These are phyloP conservation scores for Sclerotinia trifoliorum DNA, from an alignment of 2,329 filamentous ascomycete genomes.

Conservation along the genomic window DNA sequence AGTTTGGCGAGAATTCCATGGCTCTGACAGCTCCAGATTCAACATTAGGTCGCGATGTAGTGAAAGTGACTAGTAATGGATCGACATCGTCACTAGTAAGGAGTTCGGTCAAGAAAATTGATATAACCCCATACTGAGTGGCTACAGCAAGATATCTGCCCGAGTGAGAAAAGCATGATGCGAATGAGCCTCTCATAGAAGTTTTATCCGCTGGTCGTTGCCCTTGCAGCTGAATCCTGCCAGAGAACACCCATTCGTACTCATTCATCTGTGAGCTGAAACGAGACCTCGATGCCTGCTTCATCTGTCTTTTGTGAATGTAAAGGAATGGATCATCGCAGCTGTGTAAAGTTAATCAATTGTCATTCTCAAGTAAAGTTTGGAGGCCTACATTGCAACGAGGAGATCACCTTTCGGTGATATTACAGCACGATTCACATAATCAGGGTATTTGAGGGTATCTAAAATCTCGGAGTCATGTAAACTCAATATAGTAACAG, in stretches of 20 bases:
- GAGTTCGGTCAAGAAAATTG: slow-evolving; percentile 62
- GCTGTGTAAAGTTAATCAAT: slow-evolving; percentile 7
- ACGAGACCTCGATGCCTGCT: slow-evolving; percentile 28
- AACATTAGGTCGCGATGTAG: slow-evolving; percentile 64
- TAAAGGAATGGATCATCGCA: slow-evolving; percentile 79
- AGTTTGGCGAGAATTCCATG: slow-evolving; percentile 88
- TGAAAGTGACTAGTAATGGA: slow-evolving; percentile 71
- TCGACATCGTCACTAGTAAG: slow-evolving; percentile 50
- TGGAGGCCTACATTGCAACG: slow-evolving; percentile 65
- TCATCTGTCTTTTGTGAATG: slow-evolving; percentile 62
- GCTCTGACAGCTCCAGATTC: slow-evolving; percentile 73
- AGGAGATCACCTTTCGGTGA: slow-evolving; percentile 83
- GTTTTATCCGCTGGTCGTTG: slow-evolving; percentile 55
- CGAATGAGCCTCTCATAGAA: slow-evolving; percentile 68
- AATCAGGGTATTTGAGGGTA: slow-evolving; percentile 72
- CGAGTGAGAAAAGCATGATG: slow-evolving; percentile 72
- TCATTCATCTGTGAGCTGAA: slow-evolving; percentile 30
- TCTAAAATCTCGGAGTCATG: slow-evolving; percentile 66
- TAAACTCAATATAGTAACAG: slow-evolving; percentile 80
- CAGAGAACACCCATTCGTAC: slow-evolving; percentile 53
- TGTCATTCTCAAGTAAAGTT: neutral
- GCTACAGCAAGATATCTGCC: slow-evolving; percentile 72
- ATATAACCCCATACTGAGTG: slow-evolving; percentile 78
- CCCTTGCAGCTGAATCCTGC: slow-evolving; percentile 56
- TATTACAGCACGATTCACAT: slow-evolving; percentile 91